phyloP scores from a whole-genome alignment of 2,329 filamentous ascomycete species.

The Monilinia polystroma region DNA sequence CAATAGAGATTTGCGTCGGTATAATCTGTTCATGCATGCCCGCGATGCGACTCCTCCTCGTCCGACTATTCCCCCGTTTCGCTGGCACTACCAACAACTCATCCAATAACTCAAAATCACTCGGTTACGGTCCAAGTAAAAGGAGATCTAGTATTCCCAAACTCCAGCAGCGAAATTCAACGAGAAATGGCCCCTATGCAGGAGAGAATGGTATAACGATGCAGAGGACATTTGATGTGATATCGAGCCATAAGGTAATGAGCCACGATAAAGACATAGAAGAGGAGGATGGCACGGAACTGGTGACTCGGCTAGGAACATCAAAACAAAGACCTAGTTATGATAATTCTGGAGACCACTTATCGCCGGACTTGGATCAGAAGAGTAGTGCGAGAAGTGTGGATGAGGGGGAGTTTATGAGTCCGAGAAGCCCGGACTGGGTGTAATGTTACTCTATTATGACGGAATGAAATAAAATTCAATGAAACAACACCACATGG shows the following conservation, averaged over 20 bases:
- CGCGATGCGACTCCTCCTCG: background rate
- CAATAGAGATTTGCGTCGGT: conserved; percentile 29
- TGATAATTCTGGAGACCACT: background rate
- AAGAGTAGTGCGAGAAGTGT: background rate
- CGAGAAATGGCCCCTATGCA: background rate
- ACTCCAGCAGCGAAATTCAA: background rate
- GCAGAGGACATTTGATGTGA: background rate
- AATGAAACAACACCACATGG: too few species aligned
- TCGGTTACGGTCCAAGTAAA: background rate
- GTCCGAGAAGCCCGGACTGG: background rate
- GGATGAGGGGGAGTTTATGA: background rate
- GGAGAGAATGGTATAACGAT: background rate
- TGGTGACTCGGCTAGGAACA: background rate
- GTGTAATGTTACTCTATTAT: background rate
- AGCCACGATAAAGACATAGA: too few species aligned
- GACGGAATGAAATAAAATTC: too few species aligned
- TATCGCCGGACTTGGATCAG: background rate
- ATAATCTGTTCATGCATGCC: background rate
- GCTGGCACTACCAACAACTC: background rate
- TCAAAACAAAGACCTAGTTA: background rate
- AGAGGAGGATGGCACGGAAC: conserved; percentile 3
- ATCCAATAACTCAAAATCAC: background rate
- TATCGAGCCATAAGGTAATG: background rate
- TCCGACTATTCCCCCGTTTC: background rate
- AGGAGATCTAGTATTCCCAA: background rate